phyloP scores from a whole-genome alignment of 108 stramenopile species.

The Licmophora abbreviata region DNA sequence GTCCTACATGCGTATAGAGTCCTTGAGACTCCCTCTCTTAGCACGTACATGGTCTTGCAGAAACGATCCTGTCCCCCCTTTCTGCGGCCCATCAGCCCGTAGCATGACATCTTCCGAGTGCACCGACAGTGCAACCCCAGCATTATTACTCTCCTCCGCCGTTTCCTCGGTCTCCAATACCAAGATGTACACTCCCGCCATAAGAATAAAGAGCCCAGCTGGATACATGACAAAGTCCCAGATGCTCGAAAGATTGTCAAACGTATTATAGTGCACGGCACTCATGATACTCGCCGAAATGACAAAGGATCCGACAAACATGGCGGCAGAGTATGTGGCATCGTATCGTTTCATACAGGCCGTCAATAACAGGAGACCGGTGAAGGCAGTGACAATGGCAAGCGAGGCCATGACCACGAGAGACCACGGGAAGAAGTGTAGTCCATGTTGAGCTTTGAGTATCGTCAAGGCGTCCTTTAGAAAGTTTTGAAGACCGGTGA shows the following conservation, averaged over 20 bases:
- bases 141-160: background rate
- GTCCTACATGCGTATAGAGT: too few species aligned
- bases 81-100: too few species aligned
- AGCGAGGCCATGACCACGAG: constrained; percentile 12
- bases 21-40: too few species aligned
- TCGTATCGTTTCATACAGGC: constrained; percentile 55
- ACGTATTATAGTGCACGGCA: constrained; percentile 43
- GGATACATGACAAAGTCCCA: constrained; percentile 27
- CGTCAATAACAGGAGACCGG: constrained; percentile 29
- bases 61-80: too few species aligned
- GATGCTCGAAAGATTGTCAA: constrained; percentile 23
- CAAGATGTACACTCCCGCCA: constrained; percentile 28
- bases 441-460: constrained; percentile 8
- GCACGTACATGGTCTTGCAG: too few species aligned
- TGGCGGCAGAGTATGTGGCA: constrained; percentile 42
- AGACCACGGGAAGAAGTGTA: background rate
- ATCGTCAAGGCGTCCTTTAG: constrained; percentile 46
- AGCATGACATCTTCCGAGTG: background rate
- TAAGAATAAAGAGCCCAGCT: constrained; percentile 23
- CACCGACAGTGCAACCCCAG: background rate
- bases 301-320: constrained; percentile 53
- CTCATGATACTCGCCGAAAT: constrained; percentile 38
- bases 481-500: constrained; percentile 49
- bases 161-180: constrained; percentile 5
- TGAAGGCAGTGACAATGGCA: constrained; percentile 32